Evolutionary conservation across 768 basidiomycete species (phyloP).

Genomic region (Austroboletus eburneus): DNA sequence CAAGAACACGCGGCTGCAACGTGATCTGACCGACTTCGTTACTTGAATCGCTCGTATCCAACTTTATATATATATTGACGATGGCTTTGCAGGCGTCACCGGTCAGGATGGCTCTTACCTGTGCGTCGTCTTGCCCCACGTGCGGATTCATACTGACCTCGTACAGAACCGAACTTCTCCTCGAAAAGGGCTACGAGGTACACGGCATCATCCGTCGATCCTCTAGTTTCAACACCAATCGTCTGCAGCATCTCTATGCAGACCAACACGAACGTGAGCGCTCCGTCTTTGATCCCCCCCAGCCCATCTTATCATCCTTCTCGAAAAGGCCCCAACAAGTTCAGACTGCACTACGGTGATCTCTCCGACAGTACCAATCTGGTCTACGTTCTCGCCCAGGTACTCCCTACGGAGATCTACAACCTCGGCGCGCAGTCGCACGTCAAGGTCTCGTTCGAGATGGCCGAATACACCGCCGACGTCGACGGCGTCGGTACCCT

Average conservation of each 20-base stretch:
- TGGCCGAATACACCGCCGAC: slow-evolving; percentile 98
- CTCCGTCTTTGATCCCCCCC: background rate
- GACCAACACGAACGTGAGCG: slow-evolving; percentile 87
- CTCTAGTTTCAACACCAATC: slow-evolving; percentile 96
- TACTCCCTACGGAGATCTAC: slow-evolving; percentile 95
- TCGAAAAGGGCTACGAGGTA: slow-evolving; percentile 87
- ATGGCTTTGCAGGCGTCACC: slow-evolving; percentile 66
- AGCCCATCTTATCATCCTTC: slow-evolving; percentile 3
- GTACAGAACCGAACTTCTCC: slow-evolving; percentile 72
- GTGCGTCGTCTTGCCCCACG: slow-evolving; percentile 40
- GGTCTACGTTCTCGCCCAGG: slow-evolving; percentile 92
- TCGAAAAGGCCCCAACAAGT: slow-evolving; percentile 59
- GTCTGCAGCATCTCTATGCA: slow-evolving; percentile 88
- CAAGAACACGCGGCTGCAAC: background rate
- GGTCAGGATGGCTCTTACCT: slow-evolving; percentile 97
- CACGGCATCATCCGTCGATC: slow-evolving; percentile 96
- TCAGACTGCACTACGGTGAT: slow-evolving; percentile 89
- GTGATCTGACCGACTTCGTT: slow-evolving; percentile 1
- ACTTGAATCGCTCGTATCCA: background rate
- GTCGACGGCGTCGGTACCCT: slow-evolving; percentile 95
- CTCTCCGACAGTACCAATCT: slow-evolving; percentile 95
- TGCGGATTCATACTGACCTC: slow-evolving; percentile 3
- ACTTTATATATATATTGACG: slow-evolving; percentile 6
- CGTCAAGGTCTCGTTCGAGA: slow-evolving; percentile 99
- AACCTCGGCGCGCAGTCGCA: slow-evolving; percentile 97